Percentiles rank a stretch among this genome's conserved stretches.
Conservation (phyloP, 2,329 filamentous ascomycete species). For the Claviceps arundinis region DNA sequence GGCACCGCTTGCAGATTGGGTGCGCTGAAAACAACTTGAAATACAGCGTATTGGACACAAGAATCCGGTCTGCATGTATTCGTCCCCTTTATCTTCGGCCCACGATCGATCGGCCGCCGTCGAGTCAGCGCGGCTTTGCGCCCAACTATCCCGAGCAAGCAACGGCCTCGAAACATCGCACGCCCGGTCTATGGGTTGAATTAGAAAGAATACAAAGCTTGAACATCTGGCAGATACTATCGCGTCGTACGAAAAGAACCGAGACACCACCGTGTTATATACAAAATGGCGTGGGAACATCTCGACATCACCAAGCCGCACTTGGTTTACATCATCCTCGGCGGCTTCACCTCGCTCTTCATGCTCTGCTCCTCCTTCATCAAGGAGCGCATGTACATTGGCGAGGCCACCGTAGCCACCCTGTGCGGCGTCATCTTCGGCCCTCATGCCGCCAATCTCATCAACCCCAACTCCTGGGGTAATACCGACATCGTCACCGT, state of each 20-base stretch:
- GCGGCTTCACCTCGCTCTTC: conserved; percentile 93
- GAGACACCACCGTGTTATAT: no score
- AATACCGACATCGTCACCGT: conserved; percentile 77
- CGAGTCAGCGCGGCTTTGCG: conserved; percentile 1
- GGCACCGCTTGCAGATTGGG: neutral
- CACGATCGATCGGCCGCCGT: conserved; percentile 6
- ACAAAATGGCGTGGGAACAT: conserved; percentile 61
- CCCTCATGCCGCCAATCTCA: conserved; percentile 68
- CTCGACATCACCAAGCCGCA: conserved; percentile 85
- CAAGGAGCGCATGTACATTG: conserved; percentile 97
- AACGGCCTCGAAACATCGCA: neutral
- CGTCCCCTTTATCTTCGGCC: conserved; percentile 5
- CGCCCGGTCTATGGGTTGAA: conserved; percentile 2
- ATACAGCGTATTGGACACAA: neutral
- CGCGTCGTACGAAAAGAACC: no score
- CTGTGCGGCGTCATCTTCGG: conserved; percentile 82
- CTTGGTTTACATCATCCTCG: conserved; percentile 95
- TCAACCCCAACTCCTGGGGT: conserved; percentile 65
- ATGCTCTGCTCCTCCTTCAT: conserved; percentile 98
- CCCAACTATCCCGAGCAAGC: conserved; percentile 1
- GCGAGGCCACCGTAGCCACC: conserved; percentile 90
- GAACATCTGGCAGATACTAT: no score
- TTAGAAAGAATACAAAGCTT: neutral
- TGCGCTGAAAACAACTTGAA: neutral
- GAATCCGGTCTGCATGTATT: conserved; percentile 7